phyloP scores from a whole-genome alignment of 208 protist species.

The Leishmania tarentolae region DNA sequence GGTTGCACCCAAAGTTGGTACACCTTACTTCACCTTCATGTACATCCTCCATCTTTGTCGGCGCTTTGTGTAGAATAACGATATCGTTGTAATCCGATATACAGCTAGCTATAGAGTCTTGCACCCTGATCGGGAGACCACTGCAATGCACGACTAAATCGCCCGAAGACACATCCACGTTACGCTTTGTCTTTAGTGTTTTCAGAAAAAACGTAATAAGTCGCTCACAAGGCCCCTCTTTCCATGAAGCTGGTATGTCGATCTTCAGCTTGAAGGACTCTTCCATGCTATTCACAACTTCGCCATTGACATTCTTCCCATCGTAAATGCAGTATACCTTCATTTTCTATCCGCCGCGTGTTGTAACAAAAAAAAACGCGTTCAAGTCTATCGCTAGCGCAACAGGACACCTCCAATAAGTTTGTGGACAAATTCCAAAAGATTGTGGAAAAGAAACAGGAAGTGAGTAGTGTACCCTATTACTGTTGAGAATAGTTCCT shows the following conservation, averaged over 20 bases:
- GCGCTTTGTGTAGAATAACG: conserved; percentile 48
- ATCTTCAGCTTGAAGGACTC: conserved; percentile 62
- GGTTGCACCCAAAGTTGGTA: conserved; percentile 82
- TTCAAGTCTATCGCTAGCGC: no score
- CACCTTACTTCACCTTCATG: conserved; percentile 58
- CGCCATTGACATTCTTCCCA: conserved; percentile 46
- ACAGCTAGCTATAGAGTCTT: conserved; percentile 40
- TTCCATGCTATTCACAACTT: conserved; percentile 24
- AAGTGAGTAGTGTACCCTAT: no score
- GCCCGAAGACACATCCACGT: conserved; percentile 27
- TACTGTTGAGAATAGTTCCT: no score
- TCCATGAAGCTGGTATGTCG: conserved; percentile 42
- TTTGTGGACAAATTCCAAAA: no score
- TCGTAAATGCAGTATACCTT: conserved; percentile 84
- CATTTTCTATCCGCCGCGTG: conserved; percentile 26
- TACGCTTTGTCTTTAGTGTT: conserved; percentile 42
- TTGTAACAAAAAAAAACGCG: background rate
- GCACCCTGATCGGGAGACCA: conserved; percentile 46
- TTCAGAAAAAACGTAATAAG: conserved; percentile 43
- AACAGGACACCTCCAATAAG: background rate
- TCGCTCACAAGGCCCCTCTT: conserved; percentile 33
- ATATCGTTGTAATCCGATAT: conserved; percentile 86
- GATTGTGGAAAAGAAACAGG: no score
- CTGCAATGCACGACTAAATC: conserved; percentile 61
- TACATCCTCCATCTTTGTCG: conserved; percentile 10